A percentile compares a stretch with the other conserved stretches of the same genome.
phyloP scores from a whole-genome alignment of 805 yeast genomes.

The Yarrowia deformans region DNA sequence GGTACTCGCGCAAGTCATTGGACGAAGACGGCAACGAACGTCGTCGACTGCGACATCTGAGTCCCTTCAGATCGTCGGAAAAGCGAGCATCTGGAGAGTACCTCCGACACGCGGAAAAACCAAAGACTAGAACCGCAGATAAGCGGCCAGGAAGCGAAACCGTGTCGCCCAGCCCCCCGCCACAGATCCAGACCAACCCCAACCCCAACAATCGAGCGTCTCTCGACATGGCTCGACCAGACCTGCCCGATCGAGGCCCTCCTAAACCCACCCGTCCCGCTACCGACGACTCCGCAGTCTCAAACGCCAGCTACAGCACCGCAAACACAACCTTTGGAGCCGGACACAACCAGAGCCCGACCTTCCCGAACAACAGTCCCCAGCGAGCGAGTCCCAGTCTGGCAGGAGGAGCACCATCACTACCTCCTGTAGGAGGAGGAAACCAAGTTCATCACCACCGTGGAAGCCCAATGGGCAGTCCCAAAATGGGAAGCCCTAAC shows the following conservation, averaged over 20 bases:
- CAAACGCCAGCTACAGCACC: constrained; percentile 12
- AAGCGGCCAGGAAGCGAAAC: constrained; percentile 1
- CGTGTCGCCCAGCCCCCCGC: constrained; percentile 12
- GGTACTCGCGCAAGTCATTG: constrained; percentile 14
- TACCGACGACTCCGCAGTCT: constrained; percentile 4
- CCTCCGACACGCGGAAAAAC: not conserved
- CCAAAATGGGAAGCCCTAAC: not conserved
- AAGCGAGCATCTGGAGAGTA: constrained; percentile 13
- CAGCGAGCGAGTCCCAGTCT: no score
- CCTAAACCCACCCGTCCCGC: constrained; percentile 12
- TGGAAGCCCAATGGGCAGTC: not conserved
- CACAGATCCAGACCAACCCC: not conserved
- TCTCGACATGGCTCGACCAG: constrained; percentile 2
- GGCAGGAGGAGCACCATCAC: no score
- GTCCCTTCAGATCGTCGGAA: constrained; percentile 24
- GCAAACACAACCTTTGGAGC: not conserved
- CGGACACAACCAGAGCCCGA: not conserved
- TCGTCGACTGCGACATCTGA: constrained; percentile 13
- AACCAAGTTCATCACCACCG: not conserved
- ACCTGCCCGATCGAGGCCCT: constrained; percentile 17
- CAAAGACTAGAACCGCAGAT: not conserved
- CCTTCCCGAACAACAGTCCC: not conserved
- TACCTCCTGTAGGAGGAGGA: no score
- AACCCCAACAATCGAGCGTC: constrained; percentile 24
- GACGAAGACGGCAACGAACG: constrained; percentile 23